phyloP scores from a whole-genome alignment of 2,329 filamentous ascomycete genomes.

The Zymoseptoria passerinii region DNA sequence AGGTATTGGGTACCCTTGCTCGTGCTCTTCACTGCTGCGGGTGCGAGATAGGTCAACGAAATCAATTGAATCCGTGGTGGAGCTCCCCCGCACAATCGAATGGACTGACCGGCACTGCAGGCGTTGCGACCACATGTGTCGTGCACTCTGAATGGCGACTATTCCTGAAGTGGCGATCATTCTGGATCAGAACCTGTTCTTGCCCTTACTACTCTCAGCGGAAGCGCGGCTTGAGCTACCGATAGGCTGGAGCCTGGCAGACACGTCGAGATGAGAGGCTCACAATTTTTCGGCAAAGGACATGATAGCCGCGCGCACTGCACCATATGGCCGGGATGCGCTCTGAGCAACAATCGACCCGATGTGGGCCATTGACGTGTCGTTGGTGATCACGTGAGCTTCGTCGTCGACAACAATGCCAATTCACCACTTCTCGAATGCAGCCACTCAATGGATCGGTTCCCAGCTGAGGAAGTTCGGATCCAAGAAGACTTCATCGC shows the following conservation, averaged over 20 bases:
- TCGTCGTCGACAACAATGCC: not conserved
- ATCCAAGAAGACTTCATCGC: not conserved
- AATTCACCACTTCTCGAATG: not conserved
- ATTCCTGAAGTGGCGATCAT: not conserved
- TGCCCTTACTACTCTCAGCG: not conserved
- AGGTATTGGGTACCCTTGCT: not conserved
- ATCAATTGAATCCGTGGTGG: not conserved
- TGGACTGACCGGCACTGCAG: not conserved
- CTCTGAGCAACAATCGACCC: not conserved
- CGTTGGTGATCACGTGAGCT: too few species aligned
- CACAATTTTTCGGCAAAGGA: not conserved
- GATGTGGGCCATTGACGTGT: not conserved
- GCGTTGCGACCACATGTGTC: not conserved
- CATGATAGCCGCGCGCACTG: not conserved
- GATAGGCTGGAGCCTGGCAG: not conserved
- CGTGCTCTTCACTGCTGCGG: not conserved
- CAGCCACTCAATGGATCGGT: not conserved
- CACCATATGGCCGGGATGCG: not conserved
- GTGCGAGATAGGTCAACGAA: not conserved
- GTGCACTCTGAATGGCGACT: not conserved
- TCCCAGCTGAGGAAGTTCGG: not conserved
- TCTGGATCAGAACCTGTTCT: not conserved
- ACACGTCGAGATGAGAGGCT: not conserved
- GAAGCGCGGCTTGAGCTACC: not conserved
- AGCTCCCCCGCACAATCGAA: not conserved